Evolutionary conservation across 345 rosid genomes (phyloP).

Genomic region (Camelina sativa): DNA sequence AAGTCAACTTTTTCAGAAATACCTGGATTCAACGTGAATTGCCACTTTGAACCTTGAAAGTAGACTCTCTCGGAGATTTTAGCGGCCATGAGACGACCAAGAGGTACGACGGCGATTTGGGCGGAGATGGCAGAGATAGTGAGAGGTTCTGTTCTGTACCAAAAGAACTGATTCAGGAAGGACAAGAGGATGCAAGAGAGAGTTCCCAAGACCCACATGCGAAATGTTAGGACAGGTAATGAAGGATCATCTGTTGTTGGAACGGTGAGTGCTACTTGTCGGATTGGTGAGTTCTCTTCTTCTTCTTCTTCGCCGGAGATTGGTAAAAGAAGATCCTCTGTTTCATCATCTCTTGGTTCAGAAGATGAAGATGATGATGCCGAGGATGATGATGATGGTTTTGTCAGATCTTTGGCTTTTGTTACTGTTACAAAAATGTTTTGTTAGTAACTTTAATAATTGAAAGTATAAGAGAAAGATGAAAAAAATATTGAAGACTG

Average conservation of each 20-base stretch:
- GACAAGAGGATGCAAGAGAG: constrained; percentile 75
- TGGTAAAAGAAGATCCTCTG: constrained; percentile 36
- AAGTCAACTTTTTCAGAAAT: background rate
- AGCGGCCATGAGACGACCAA: constrained; percentile 90
- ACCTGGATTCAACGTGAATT: constrained; percentile 81
- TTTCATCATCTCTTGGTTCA: constrained; percentile 36
- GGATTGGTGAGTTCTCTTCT: constrained; percentile 80
- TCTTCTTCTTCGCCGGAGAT: constrained; percentile 7
- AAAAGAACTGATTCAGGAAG: constrained; percentile 92
- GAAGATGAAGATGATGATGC: constrained; percentile 43
- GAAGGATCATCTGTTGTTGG: constrained; percentile 83
- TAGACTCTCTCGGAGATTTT: constrained; percentile 68
- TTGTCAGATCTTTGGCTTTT: constrained; percentile 20
- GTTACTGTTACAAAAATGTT: constrained; percentile 33
- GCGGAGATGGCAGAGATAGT: constrained; percentile 95
- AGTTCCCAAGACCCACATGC: constrained; percentile 93
- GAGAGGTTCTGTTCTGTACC: constrained; percentile 94
- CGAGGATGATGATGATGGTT: constrained; percentile 1
- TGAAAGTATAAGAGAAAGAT: background rate
- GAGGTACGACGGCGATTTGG: constrained; percentile 93
- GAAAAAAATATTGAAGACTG: background rate
- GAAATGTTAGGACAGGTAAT: constrained; percentile 85
- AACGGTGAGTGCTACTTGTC: constrained; percentile 92
- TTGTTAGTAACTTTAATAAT: background rate
- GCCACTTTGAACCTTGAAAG: constrained; percentile 69